These are phyloP conservation scores for Neckera pumila DNA, from an alignment of 225 moss, liverwort and hornwort species.

Conservation along the genomic window DNA sequence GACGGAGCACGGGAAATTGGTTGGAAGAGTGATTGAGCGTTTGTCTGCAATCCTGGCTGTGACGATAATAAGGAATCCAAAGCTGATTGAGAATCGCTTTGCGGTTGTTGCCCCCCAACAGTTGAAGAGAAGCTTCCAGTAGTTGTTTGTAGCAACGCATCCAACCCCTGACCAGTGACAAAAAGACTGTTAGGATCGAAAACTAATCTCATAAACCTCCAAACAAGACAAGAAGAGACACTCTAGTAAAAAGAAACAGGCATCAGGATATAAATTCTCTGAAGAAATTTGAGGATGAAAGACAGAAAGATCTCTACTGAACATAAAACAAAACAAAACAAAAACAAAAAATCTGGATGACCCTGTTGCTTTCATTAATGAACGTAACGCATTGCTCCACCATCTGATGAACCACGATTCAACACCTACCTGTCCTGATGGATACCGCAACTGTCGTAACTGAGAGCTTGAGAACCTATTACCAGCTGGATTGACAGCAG, in stretches of 20 bases:
- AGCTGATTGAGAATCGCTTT: conserved; percentile 7
- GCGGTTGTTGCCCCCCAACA: conserved; percentile 12
- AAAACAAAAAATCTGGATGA: background rate
- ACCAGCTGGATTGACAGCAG: conserved; percentile 33
- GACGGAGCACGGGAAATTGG: conserved; percentile 3
- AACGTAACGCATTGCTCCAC: background rate
- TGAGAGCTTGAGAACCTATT: conserved; percentile 35
- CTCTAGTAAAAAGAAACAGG: background rate
- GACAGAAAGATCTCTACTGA: background rate
- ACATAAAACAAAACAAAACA: background rate
- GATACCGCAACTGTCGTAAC: conserved; percentile 32
- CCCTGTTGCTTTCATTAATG: background rate
- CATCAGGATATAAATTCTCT: background rate
- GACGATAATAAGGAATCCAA: conserved; percentile 27
- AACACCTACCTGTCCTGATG: conserved; percentile 34
- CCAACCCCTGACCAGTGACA: conserved; percentile 20
- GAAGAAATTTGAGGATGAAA: background rate
- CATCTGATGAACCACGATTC: background rate
- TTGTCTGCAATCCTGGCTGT: conserved; percentile 15
- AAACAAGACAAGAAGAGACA: background rate
- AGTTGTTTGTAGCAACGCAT: conserved; percentile 26
- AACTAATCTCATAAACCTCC: background rate
- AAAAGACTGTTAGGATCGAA: background rate
- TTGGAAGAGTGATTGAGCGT: conserved; percentile 23
- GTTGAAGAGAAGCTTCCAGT: conserved; percentile 9